Conservation (phyloP, 1,284 basidiomycete species). For the Phylloporus sp. region DNA sequence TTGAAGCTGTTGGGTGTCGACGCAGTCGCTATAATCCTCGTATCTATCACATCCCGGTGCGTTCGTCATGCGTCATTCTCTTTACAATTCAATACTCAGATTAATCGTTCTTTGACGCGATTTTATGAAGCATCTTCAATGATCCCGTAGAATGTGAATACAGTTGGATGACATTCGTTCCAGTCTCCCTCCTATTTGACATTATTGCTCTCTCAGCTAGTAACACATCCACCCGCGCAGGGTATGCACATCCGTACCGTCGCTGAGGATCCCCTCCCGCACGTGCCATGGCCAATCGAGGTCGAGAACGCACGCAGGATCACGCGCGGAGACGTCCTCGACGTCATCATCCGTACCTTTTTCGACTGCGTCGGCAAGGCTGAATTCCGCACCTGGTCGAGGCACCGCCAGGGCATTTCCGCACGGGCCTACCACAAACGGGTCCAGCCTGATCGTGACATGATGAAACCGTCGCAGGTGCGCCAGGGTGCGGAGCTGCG, state of each 20-base stretch:
- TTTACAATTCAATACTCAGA: too few relatives aligned
- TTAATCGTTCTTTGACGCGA: too few relatives aligned
- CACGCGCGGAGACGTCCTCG: slow-evolving; percentile 58
- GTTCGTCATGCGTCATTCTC: too few relatives aligned
- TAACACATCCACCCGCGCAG: slow-evolving; percentile 63
- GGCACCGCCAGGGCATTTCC: slow-evolving; percentile 43
- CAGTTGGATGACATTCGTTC: too few relatives aligned
- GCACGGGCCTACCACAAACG: slow-evolving; percentile 46
- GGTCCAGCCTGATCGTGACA: slow-evolving; percentile 13
- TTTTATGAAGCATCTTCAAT: too few relatives aligned
- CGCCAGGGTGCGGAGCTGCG: slow-evolving; percentile 42
- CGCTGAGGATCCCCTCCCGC: slow-evolving; percentile 54
- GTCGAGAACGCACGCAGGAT: slow-evolving; percentile 56
- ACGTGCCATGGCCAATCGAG: slow-evolving; percentile 63
- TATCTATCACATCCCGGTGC: too few relatives aligned
- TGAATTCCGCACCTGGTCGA: slow-evolving; percentile 52
- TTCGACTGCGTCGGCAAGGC: slow-evolving; percentile 47
- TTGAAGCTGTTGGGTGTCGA: too few relatives aligned
- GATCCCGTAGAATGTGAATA: too few relatives aligned
- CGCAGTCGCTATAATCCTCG: too few relatives aligned
- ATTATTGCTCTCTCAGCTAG: slow-evolving; percentile 54
- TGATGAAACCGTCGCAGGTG: neutral
- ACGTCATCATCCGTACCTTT: slow-evolving; percentile 56
- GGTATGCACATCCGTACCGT: slow-evolving; percentile 61
- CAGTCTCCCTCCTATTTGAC: too few relatives aligned